Evolutionary conservation across 441 rosid species (phyloP).

Genomic region (Populus hybrid): DNA sequence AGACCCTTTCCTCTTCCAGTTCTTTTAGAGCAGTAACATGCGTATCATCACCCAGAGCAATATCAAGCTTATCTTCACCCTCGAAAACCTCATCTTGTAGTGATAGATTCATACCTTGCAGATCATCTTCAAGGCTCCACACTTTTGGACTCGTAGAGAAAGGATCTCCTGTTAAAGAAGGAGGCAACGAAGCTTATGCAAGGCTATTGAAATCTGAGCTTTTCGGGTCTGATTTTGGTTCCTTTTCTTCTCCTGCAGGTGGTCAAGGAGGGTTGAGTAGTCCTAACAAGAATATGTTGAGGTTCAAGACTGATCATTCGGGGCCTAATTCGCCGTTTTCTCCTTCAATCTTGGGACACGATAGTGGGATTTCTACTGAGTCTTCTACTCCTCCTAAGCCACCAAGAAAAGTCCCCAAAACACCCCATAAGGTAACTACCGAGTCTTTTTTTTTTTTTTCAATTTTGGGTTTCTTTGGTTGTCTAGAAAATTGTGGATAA

Average conservation of each 20-base stretch:
- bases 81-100: conserved; percentile 75
- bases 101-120: conserved; percentile 94
- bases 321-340: conserved; percentile 81
- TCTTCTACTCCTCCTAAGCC: conserved; percentile 83
- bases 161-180: conserved; percentile 84
- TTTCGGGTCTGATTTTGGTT: conserved; percentile 89
- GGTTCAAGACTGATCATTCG: conserved; percentile 84
- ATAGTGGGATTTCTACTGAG: conserved; percentile 57
- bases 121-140: conserved; percentile 92
- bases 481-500: no score
- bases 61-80: conserved; percentile 71
- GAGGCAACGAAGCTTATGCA: conserved; percentile 78
- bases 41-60: conserved; percentile 65
- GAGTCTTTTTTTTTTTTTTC: neutral
- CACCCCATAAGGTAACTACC: conserved; percentile 82
- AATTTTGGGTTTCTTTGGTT: neutral
- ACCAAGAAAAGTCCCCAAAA: conserved; percentile 89
- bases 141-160: conserved; percentile 83
- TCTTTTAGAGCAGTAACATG: conserved; percentile 53
- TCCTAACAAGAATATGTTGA: conserved; percentile 77
- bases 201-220: conserved; percentile 83
- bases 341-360: conserved; percentile 70
- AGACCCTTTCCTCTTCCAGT: conserved; percentile 48
- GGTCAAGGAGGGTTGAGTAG: conserved; percentile 62
- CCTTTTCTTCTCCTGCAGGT: conserved; percentile 86